Percentiles rank a stretch among this genome's conserved stretches.
Conservation (phyloP, 1,284 basidiomycete genomes). For the Lignosus rhinocerotis region DNA sequence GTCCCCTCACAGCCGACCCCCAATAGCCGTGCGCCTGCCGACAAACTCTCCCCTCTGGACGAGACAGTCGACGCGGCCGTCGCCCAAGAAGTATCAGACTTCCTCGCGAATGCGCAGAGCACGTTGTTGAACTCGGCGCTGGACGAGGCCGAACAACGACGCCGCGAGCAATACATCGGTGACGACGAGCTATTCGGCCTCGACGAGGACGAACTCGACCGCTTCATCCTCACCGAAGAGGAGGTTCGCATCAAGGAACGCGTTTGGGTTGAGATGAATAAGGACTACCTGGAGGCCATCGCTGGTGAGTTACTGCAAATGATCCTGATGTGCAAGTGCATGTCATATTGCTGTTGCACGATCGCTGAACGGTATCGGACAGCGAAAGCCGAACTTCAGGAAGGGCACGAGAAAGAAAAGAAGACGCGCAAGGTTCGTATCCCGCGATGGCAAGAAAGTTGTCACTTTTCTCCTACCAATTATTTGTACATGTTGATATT, state of each 20-base stretch:
- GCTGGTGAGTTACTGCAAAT: constrained; percentile 66
- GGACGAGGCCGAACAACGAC: constrained; percentile 61
- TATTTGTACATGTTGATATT: constrained; percentile 22
- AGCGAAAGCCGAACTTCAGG: constrained; percentile 71
- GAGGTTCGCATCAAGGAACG: constrained; percentile 91
- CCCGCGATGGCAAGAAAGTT: constrained; percentile 32
- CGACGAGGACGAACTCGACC: constrained; percentile 93
- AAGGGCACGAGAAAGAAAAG: constrained; percentile 45
- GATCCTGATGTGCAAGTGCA: constrained; percentile 9
- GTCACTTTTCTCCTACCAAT: constrained; percentile 19
- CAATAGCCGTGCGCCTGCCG: constrained; percentile 20
- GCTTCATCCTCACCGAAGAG: constrained; percentile 80
- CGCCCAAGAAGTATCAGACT: constrained; percentile 65
- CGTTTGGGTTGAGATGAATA: constrained; percentile 96
- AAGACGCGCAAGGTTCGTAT: constrained; percentile 77
- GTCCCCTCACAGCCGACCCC: constrained; percentile 15
- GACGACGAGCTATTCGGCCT: constrained; percentile 75
- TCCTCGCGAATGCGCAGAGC: constrained; percentile 60
- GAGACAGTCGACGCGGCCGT: constrained; percentile 54
- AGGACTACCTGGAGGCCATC: constrained; percentile 89
- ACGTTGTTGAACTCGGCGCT: constrained; percentile 56
- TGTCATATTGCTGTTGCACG: constrained; percentile 14
- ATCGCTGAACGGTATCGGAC: constrained; percentile 45
- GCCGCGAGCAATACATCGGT: constrained; percentile 49
- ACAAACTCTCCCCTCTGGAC: constrained; percentile 39